phyloP scores from a whole-genome alignment of 306 rosid genomes.

The Lotus japonicus region DNA sequence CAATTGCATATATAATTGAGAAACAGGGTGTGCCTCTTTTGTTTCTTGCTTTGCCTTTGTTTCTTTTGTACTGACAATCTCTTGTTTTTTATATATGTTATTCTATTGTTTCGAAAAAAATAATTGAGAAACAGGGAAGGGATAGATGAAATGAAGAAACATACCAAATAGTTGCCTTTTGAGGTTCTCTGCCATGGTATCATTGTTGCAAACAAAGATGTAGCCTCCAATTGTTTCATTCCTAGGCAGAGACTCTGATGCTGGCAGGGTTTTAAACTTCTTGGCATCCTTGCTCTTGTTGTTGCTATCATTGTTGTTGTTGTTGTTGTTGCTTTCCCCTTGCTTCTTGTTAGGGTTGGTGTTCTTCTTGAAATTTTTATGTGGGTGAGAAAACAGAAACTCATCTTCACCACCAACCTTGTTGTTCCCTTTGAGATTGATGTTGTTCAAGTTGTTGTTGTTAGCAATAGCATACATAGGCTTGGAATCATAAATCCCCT shows the following conservation, averaged over 20 bases:
- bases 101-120: too few species aligned
- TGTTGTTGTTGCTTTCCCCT: slow-evolving; percentile 34
- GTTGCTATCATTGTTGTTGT: slow-evolving; percentile 3
- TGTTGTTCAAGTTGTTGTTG: not conserved
- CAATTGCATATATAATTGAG: not conserved
- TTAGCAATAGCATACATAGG: slow-evolving; percentile 22
- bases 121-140: not conserved
- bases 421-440: slow-evolving; percentile 35
- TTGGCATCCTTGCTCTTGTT: slow-evolving; percentile 40
- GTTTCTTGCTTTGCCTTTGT: too few species aligned
- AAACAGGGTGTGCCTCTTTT: too few species aligned
- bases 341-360: slow-evolving; percentile 39
- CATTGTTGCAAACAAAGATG: slow-evolving; percentile 95
- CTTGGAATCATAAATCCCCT: slow-evolving; percentile 62
- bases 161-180: slow-evolving; percentile 84
- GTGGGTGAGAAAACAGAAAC: slow-evolving; percentile 1
- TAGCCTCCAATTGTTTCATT: slow-evolving; percentile 91
- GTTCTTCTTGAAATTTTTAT: slow-evolving; percentile 51
- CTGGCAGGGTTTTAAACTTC: slow-evolving; percentile 86
- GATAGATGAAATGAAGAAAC: not conserved
- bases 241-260: slow-evolving; percentile 84
- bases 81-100: too few species aligned
- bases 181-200: slow-evolving; percentile 96
- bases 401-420: slow-evolving; percentile 37
- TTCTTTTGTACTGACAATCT: too few species aligned